A percentile compares a stretch with the other conserved stretches of the same genome.
These are phyloP conservation scores for Leccinellum rugosiceps DNA, from an alignment of 768 basidiomycete genomes.

Conservation along the genomic window DNA sequence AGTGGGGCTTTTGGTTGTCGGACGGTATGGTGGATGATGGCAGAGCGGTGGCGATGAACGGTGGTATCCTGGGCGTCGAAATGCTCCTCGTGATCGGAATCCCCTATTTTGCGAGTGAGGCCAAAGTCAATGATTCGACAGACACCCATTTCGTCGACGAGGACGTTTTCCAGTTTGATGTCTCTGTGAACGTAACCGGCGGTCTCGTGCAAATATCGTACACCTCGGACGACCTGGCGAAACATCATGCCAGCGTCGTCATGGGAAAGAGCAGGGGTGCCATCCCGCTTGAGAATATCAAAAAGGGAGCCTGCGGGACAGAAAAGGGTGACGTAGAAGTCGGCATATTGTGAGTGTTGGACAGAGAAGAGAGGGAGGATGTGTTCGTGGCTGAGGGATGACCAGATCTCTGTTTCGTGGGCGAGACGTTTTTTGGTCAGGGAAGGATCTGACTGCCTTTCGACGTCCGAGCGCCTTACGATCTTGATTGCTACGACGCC, in stretches of 20 bases:
- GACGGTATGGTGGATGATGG: constrained; percentile 27
- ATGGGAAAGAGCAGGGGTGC: constrained; percentile 61
- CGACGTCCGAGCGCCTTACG: constrained; percentile 56
- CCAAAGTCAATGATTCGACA: constrained; percentile 88
- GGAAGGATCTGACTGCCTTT: constrained; percentile 48
- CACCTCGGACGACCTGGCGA: constrained; percentile 77
- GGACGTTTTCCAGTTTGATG: constrained; percentile 95
- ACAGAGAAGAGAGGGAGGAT: constrained; percentile 78
- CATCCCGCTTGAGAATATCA: constrained; percentile 74
- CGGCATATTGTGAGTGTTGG: constrained; percentile 56
- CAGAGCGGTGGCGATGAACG: constrained; percentile 25
- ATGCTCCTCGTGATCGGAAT: constrained; percentile 37
- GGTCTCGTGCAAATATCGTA: constrained; percentile 79
- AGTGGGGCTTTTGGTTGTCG: constrained; percentile 22
- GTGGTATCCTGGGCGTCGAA: constrained; percentile 7
- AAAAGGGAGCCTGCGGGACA: constrained; percentile 86
- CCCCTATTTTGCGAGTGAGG: constrained; percentile 65
- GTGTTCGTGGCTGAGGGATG: constrained; percentile 76
- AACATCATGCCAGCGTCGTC: constrained; percentile 86
- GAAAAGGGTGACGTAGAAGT: constrained; percentile 78
- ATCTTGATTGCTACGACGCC: constrained; percentile 84
- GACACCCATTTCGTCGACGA: constrained; percentile 85
- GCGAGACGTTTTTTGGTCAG: constrained; percentile 54
- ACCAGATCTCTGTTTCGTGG: constrained; percentile 73
- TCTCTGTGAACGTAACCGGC: constrained; percentile 86